phyloP scores from a whole-genome alignment of 257 asterid species.

The Jacaranda copaia region DNA sequence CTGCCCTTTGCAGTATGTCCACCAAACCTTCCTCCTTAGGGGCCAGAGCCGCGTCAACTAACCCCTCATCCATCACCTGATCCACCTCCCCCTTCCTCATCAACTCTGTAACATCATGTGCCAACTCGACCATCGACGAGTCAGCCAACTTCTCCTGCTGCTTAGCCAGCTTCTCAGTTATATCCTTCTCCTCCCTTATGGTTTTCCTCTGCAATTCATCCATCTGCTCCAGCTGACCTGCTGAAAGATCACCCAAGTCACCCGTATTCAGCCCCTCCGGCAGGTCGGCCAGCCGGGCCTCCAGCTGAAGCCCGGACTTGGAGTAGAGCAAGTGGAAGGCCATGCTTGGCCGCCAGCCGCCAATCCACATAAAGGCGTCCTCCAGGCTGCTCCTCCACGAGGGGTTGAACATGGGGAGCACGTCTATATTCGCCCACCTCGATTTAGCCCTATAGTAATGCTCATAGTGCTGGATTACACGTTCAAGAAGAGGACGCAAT shows the following conservation, averaged over 20 bases:
- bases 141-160: conserved; percentile 68
- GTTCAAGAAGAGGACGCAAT: conserved; percentile 34
- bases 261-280: conserved; percentile 45
- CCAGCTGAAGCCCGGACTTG: conserved; percentile 65
- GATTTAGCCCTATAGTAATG: conserved; percentile 60
- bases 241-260: conserved; percentile 53
- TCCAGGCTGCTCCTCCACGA: conserved; percentile 71
- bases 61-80: conserved; percentile 11
- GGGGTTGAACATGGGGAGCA: conserved; percentile 56
- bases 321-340: conserved; percentile 75
- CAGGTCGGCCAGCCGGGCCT: conserved; percentile 52
- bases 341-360: conserved; percentile 85
- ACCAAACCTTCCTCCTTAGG: conserved; percentile 54
- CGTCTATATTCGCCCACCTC: conserved; percentile 41
- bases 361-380: conserved; percentile 76
- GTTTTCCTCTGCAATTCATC: conserved; percentile 56
- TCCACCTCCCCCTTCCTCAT: conserved; percentile 39
- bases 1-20: conserved; percentile 54
- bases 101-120: conserved; percentile 53
- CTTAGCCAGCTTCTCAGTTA: conserved; percentile 60
- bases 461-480: conserved; percentile 60
- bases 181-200: conserved; percentile 52
- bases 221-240: conserved; percentile 46
- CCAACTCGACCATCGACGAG: conserved; percentile 57
- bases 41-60: conserved; percentile 36